A percentile compares a stretch with the other conserved stretches of the same genome.
These are phyloP conservation scores for Rugosomyces carneus DNA, from an alignment of 1,284 basidiomycete species.

Conservation along the genomic window DNA sequence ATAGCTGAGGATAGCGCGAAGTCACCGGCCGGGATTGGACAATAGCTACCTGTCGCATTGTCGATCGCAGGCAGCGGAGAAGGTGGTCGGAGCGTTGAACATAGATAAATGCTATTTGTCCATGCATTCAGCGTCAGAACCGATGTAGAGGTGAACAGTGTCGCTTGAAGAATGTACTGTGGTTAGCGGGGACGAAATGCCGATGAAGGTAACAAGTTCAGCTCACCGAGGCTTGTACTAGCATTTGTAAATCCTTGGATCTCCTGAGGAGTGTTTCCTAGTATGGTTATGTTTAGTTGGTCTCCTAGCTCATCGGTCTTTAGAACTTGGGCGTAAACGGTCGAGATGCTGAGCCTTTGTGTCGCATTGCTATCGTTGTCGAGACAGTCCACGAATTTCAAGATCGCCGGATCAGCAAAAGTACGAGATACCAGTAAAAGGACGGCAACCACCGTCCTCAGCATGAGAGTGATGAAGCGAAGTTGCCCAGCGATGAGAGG, in stretches of 20 bases:
- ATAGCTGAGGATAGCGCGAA: conserved; percentile 80
- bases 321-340: conserved; percentile 71
- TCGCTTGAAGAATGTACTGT: conserved; percentile 44
- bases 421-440: conserved; percentile 19
- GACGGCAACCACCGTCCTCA: conserved; percentile 16
- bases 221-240: conserved; percentile 61
- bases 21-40: conserved; percentile 68
- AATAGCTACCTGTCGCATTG: conserved; percentile 48
- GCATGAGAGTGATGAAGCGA: conserved; percentile 13
- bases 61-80: conserved; percentile 49
- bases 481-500: conserved; percentile 19
- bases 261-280: conserved; percentile 51
- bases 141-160: conserved; percentile 77
- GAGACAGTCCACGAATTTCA: conserved; percentile 58
- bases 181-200: conserved; percentile 13
- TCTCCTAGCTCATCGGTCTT: conserved; percentile 35
- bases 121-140: conserved; percentile 74
- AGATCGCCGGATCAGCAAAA: conserved; percentile 43
- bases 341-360: conserved; percentile 60
- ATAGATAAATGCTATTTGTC: conserved; percentile 69
- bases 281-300: conserved; percentile 59
- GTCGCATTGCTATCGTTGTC: conserved; percentile 36
- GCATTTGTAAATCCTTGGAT: conserved; percentile 56
- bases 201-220: conserved; percentile 11
- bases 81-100: conserved; percentile 67